Base-by-base conservation (phyloP, 139 green algal genomes). In the Choricystis sp. region DNA sequence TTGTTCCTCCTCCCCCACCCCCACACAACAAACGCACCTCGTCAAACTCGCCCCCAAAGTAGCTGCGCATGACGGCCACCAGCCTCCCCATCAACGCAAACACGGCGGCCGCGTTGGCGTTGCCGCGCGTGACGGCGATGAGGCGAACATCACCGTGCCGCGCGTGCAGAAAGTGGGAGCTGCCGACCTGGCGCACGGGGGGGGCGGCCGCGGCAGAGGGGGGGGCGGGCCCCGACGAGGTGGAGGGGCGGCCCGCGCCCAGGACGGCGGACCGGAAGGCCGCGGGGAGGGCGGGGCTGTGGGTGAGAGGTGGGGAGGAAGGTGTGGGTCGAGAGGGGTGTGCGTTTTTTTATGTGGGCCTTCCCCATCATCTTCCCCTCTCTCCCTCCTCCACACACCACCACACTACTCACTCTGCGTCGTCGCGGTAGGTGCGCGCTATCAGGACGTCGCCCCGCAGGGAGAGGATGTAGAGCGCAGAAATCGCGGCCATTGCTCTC, bases 391-490 rank as follows among this genome's bases (percentile, higher is more conserved):
- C n/a, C 40, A 16, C 40, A 9, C 40, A 52, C 40, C 23, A 62
- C 59, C 29, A 31, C 27, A 26, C 4, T n/a, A 74, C 86, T 78
- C 60, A 94, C 86, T 88, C 88, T 1, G 96, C 79, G 66, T 96
- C 90, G 68, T 96, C 90, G 24, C 91, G 74, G 71, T 96, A 98
- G 14, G 75, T 70, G 0, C 91, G 72, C 59, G 94, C 81, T 27
- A 98, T 89, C 1, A 98, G 69, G 4, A 97, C 81, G 62, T 98
- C 92, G 3, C 91, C 91, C 5, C 84, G 73, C 0, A 94, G 72
- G 63, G 94, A 96, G 22, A 98, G 68, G 59, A 98, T 93, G 63
- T 95, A 98, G 2, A 96, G 64, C 3, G 89, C 90, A 3, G 70
- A 66, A 27, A 62, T 26, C 58, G 40, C 40, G 40, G 40, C 9